Evolutionary conservation across 208 protist species (phyloP).

Genomic region (Leptomonas seymouri): DNA sequence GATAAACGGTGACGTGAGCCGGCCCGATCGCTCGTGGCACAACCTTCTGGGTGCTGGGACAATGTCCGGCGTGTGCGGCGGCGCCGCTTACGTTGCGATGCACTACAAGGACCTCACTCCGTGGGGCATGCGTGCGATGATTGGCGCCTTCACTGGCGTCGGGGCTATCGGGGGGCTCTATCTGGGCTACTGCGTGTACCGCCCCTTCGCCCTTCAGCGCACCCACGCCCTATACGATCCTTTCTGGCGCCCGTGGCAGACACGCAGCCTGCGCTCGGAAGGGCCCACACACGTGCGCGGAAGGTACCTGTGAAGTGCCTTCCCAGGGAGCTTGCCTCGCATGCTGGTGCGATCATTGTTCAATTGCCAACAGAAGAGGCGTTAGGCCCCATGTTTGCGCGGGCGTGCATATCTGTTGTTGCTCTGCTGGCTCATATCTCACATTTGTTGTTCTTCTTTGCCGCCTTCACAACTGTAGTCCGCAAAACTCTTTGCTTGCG

Average conservation of each 20-base stretch:
- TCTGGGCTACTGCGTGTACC: constrained; percentile 68
- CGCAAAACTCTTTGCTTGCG: too few relatives aligned
- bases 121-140: constrained; percentile 56
- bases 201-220: constrained; percentile 56
- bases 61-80: constrained; percentile 49
- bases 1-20: constrained; percentile 38
- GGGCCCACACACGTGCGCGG: constrained; percentile 73
- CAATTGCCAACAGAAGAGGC: too few relatives aligned
- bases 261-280: constrained; percentile 41
- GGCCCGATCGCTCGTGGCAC: constrained; percentile 66
- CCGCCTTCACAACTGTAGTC: too few relatives aligned
- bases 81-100: constrained; percentile 49
- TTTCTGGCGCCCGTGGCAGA: constrained; percentile 84
- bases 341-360: too few relatives aligned
- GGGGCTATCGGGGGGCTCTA: constrained; percentile 39
- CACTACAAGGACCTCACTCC: constrained; percentile 59
- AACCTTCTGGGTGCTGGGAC: constrained; percentile 50
- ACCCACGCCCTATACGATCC: constrained; percentile 70
- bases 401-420: not conserved
- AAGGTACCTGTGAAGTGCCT: constrained; percentile 54
- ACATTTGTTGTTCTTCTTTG: too few relatives aligned
- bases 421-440: too few relatives aligned
- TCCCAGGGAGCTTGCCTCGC: too few relatives aligned
- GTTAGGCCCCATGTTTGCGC: too few relatives aligned
- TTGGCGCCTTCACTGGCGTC: constrained; percentile 33